phyloP scores from a whole-genome alignment of 345 rosid genomes.

The Citrus maxima region DNA sequence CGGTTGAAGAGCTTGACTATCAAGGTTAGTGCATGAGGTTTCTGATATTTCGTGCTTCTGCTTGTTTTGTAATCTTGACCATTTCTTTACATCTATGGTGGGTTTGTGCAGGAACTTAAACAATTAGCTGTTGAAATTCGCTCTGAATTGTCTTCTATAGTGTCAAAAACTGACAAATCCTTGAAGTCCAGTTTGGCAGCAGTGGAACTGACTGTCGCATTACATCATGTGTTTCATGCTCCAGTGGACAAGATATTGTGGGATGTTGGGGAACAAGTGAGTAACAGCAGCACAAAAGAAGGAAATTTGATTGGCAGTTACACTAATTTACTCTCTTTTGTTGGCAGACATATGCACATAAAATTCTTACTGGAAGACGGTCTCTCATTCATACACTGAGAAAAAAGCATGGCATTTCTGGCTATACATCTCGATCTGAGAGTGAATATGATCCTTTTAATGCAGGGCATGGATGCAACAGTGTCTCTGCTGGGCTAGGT shows the following conservation, averaged over 20 bases:
- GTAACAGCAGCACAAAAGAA: background rate
- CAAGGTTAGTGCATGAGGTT: slow-evolving; percentile 45
- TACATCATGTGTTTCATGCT: slow-evolving; percentile 82
- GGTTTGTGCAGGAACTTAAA: slow-evolving; percentile 63
- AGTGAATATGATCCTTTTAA: slow-evolving; percentile 93
- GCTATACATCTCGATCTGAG: slow-evolving; percentile 58
- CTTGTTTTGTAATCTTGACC: slow-evolving; percentile 1
- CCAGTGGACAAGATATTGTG: slow-evolving; percentile 85
- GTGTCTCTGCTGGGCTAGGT: slow-evolving; percentile 95
- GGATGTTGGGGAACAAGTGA: slow-evolving; percentile 88
- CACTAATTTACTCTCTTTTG: slow-evolving; percentile 4
- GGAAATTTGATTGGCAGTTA: background rate
- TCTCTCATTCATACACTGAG: slow-evolving; percentile 54
- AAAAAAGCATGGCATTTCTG: slow-evolving; percentile 62
- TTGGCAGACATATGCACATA: slow-evolving; percentile 82
- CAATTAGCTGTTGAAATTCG: slow-evolving; percentile 70
- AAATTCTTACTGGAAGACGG: slow-evolving; percentile 82
- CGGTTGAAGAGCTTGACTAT: slow-evolving; percentile 66
- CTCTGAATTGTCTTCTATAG: slow-evolving; percentile 46
- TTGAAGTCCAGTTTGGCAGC: slow-evolving; percentile 69
- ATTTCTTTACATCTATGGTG: slow-evolving; percentile 4
- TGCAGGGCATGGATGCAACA: slow-evolving; percentile 86
- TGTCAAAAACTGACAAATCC: slow-evolving; percentile 44
- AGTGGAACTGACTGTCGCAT: slow-evolving; percentile 76
- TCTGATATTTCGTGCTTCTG: background rate